Conservation (phyloP, 2,329 filamentous ascomycete species). For the Colletotrichum sp. region DNA sequence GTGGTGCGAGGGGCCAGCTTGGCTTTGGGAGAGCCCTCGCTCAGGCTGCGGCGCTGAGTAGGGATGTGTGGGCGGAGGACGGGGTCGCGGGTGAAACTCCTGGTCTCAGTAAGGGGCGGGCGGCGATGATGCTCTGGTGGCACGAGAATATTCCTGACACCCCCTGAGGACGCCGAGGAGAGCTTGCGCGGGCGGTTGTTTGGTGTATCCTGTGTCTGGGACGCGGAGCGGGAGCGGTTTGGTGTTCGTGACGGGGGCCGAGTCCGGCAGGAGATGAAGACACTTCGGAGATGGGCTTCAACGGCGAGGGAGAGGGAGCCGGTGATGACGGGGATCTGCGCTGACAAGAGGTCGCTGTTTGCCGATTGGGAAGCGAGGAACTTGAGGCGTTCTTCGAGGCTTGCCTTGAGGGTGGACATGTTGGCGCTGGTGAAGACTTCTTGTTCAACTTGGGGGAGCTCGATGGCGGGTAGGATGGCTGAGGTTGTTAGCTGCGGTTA, state of each 20-base stretch:
- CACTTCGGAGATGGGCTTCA: slow-evolving; percentile 12
- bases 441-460: slow-evolving; percentile 15
- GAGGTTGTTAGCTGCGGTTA: neutral
- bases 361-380: slow-evolving; percentile 8
- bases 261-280: slow-evolving; percentile 12
- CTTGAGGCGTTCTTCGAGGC: slow-evolving; percentile 12
- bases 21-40: neutral
- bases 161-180: neutral
- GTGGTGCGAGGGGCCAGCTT: neutral
- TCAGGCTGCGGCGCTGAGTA: neutral
- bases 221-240: neutral
- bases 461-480: slow-evolving; percentile 6
- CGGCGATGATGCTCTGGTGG: neutral
- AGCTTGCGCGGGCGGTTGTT: neutral
- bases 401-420: slow-evolving; percentile 10
- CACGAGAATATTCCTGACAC: neutral
- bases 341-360: neutral
- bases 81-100: neutral
- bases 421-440: slow-evolving; percentile 13
- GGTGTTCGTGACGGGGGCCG: neutral
- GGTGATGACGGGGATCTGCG: slow-evolving; percentile 16
- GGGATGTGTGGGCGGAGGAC: neutral
- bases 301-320: slow-evolving; percentile 5
- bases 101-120: neutral
- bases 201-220: neutral